These are phyloP conservation scores for Diphasiastrum complanatum DNA, from an alignment of 83 land plant species.

Conservation along the genomic window DNA sequence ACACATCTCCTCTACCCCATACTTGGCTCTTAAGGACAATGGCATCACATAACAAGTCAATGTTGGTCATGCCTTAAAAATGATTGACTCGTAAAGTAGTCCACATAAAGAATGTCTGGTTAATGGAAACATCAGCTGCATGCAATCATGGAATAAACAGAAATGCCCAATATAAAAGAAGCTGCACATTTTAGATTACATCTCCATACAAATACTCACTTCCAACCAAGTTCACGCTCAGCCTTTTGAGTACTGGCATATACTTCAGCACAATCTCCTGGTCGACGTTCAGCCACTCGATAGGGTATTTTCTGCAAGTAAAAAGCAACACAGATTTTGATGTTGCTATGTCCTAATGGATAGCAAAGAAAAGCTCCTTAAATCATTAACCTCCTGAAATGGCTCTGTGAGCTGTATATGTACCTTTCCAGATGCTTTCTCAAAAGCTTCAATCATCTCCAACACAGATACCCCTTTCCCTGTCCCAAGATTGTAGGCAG, in stretches of 20 bases:
- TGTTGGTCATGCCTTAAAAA: not conserved
- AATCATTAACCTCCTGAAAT: not conserved
- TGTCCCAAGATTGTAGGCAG: conserved; percentile 21
- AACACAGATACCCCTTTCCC: conserved; percentile 19
- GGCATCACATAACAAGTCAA: not conserved
- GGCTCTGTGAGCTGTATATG: not conserved
- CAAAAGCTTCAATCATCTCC: conserved; percentile 26
- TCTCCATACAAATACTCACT: conserved; percentile 4
- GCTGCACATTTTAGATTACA: not conserved
- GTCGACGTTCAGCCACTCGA: conserved; percentile 7
- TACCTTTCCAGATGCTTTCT: conserved; percentile 28
- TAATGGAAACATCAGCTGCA: not conserved
- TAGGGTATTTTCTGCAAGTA: conserved; percentile 18
- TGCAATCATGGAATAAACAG: not conserved
- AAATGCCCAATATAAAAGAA: not conserved
- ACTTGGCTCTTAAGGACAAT: conserved; percentile 14
- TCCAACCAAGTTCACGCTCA: conserved; percentile 19
- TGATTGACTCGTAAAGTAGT: no score
- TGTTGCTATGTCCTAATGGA: not conserved
- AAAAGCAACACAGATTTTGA: not conserved
- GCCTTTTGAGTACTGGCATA: conserved; percentile 20
- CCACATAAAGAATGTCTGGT: not conserved
- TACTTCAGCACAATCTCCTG: conserved; percentile 18
- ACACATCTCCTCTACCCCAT: conserved; percentile 25
- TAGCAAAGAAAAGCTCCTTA: conserved; percentile 7